These are phyloP conservation scores for Prototheca wickerhamii DNA, from an alignment of 163 green algal genomes.

Conservation along the genomic window DNA sequence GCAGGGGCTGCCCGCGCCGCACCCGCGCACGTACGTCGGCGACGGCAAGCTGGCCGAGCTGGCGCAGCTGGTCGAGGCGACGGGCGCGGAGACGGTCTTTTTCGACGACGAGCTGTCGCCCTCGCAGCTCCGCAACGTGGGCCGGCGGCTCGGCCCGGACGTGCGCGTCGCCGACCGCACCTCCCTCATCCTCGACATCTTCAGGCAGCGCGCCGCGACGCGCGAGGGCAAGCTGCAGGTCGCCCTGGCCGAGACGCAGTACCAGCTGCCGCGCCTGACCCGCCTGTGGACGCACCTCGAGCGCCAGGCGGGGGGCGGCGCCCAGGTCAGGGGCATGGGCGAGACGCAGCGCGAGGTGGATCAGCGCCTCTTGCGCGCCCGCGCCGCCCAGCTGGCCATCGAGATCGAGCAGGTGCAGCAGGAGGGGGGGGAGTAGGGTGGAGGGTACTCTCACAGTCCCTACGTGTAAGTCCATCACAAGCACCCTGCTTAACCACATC, in stretches of 20 bases:
- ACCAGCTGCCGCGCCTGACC: slow-evolving; percentile 91
- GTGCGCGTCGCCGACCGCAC: slow-evolving; percentile 85
- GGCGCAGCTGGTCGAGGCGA: slow-evolving; percentile 27
- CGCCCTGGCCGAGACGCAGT: slow-evolving; percentile 82
- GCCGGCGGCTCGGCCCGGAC: slow-evolving; percentile 41
- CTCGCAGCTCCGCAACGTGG: slow-evolving; percentile 77
- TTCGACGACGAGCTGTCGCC: slow-evolving; percentile 90
- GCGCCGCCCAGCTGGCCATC: slow-evolving; percentile 28
- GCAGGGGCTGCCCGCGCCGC: slow-evolving; percentile 54
- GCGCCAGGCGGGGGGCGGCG: slow-evolving; percentile 53
- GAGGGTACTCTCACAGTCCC: too few relatives aligned
- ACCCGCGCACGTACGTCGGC: slow-evolving; percentile 84
- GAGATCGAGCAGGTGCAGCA: slow-evolving; percentile 32
- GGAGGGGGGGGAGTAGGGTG: not conserved
- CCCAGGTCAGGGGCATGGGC: slow-evolving; percentile 84
- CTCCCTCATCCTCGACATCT: slow-evolving; percentile 97
- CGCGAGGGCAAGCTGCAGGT: slow-evolving; percentile 94
- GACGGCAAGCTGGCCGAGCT: slow-evolving; percentile 81
- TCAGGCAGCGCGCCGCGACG: slow-evolving; percentile 83
- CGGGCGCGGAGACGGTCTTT: slow-evolving; percentile 46
- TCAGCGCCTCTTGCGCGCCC: slow-evolving; percentile 72
- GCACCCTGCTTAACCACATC: not conserved
- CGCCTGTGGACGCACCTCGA: slow-evolving; percentile 95
- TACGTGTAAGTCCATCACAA: too few relatives aligned
- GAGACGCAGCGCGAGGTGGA: slow-evolving; percentile 99